These are phyloP conservation scores for Halophytophthora polymorphica DNA, from an alignment of 352 stramenopile species.

Conservation along the genomic window DNA sequence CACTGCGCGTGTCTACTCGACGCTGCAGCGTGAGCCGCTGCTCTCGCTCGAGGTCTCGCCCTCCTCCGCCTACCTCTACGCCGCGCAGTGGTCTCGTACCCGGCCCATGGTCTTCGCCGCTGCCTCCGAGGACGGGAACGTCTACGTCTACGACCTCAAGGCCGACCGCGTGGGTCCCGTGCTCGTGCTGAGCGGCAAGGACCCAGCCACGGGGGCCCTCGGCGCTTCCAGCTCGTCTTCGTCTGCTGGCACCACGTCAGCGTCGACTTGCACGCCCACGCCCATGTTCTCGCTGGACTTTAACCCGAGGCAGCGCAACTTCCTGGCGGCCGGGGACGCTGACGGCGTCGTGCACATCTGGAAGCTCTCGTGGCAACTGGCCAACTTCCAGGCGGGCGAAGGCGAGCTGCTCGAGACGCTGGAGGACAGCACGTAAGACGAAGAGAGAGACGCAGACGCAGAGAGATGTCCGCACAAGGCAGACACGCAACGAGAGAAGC, in stretches of 20 bases:
- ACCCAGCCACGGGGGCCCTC: constrained; percentile 13
- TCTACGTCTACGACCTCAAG: constrained; percentile 80
- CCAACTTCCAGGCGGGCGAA: constrained; percentile 75
- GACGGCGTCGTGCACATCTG: constrained; percentile 69
- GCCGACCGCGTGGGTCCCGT: constrained; percentile 42
- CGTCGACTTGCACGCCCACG: constrained; percentile 10
- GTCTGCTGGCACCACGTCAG: not conserved
- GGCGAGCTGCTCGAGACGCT: constrained; percentile 47
- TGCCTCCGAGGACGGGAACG: constrained; percentile 61
- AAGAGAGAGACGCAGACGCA: too few species aligned
- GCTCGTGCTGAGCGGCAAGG: constrained; percentile 38
- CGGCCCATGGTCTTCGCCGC: constrained; percentile 74
- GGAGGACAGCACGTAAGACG: constrained; percentile 15
- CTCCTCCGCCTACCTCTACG: constrained; percentile 70
- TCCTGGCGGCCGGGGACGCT: constrained; percentile 71
- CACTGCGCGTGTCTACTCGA: constrained; percentile 73
- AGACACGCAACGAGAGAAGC: too few species aligned
- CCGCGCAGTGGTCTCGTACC: constrained; percentile 69
- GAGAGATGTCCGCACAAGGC: too few species aligned
- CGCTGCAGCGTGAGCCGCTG: constrained; percentile 56
- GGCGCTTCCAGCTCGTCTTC: not conserved
- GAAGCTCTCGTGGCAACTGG: constrained; percentile 81
- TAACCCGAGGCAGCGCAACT: constrained; percentile 81
- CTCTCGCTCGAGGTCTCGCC: constrained; percentile 63
- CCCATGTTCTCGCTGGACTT: constrained; percentile 71